Percentiles rank a stretch among this genome's conserved stretches.
Conservation (phyloP, 2,329 filamentous ascomycete genomes). For the Sordariomycetes sp. region DNA sequence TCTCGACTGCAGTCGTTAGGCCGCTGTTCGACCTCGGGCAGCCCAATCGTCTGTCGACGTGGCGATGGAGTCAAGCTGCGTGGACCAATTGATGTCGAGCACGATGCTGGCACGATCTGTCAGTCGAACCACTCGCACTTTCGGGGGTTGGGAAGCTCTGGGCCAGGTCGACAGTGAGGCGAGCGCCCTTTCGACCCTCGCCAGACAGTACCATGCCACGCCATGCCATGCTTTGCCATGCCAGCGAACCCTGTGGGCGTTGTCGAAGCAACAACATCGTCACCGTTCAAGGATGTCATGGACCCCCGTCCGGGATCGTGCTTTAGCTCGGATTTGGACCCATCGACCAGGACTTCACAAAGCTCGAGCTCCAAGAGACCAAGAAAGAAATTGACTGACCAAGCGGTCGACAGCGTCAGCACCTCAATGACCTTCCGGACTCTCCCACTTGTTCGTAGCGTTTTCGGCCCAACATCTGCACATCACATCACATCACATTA, state of each 20-base stretch:
- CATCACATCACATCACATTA: not conserved
- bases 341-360: not conserved
- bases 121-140: not conserved
- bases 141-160: not conserved
- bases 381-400: not conserved
- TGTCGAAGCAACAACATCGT: not conserved
- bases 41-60: constrained; percentile 1
- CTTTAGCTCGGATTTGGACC: not conserved
- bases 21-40: too few species aligned
- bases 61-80: not conserved
- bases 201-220: not conserved
- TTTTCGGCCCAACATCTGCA: not conserved
- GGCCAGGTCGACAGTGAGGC: too few species aligned
- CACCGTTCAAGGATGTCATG: not conserved
- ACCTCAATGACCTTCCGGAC: constrained; percentile 1
- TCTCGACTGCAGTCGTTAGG: too few species aligned
- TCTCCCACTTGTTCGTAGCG: constrained; percentile 1
- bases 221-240: not conserved
- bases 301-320: constrained; percentile 1
- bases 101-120: constrained; percentile 2
- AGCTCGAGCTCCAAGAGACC: not conserved
- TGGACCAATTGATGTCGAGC: constrained; percentile 1
- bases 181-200: not conserved
- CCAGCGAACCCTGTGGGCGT: not conserved
- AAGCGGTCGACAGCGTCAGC: constrained; percentile 2